Evolutionary conservation across 2,329 filamentous ascomycete genomes (phyloP).

Genomic region (Aurifilum marmelostoma): DNA sequence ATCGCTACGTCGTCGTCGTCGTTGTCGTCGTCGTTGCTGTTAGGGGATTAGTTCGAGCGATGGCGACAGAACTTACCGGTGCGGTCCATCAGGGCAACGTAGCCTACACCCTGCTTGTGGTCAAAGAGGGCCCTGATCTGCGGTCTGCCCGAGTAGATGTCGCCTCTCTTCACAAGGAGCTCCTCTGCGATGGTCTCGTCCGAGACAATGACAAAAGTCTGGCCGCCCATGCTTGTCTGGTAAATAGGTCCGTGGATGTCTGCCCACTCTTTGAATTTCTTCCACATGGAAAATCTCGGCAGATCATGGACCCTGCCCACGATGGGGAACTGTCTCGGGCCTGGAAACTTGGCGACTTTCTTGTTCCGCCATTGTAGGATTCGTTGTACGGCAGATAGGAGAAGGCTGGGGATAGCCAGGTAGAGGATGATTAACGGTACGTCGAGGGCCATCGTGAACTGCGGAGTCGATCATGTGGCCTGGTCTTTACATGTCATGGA

Average conservation of each 20-base stretch:
- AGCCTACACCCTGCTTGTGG: conserved; percentile 52
- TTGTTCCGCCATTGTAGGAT: conserved; percentile 41
- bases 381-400: conserved; percentile 47
- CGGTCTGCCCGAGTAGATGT: conserved; percentile 54
- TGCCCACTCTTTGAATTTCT: conserved; percentile 55
- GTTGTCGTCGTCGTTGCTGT: too few relatives aligned
- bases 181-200: conserved; percentile 53
- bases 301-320: conserved; percentile 54
- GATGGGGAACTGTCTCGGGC: conserved; percentile 51
- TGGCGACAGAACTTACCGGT: conserved; percentile 43
- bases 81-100: conserved; percentile 55
- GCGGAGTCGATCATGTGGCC: neutral
- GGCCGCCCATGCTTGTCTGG: conserved; percentile 44
- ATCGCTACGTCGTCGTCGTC: neutral
- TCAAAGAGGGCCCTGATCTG: conserved; percentile 53
- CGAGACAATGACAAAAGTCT: conserved; percentile 50
- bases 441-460: conserved; percentile 41
- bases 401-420: conserved; percentile 49
- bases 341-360: conserved; percentile 43
- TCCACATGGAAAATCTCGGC: conserved; percentile 50
- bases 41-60: too few relatives aligned
- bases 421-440: conserved; percentile 45
- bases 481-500: neutral
- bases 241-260: conserved; percentile 49
- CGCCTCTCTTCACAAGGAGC: conserved; percentile 52